Percentiles rank a stretch among this genome's conserved stretches.
Evolutionary conservation across 805 yeast genomes (phyloP).

Genomic region (Millerozyma acaciae): DNA sequence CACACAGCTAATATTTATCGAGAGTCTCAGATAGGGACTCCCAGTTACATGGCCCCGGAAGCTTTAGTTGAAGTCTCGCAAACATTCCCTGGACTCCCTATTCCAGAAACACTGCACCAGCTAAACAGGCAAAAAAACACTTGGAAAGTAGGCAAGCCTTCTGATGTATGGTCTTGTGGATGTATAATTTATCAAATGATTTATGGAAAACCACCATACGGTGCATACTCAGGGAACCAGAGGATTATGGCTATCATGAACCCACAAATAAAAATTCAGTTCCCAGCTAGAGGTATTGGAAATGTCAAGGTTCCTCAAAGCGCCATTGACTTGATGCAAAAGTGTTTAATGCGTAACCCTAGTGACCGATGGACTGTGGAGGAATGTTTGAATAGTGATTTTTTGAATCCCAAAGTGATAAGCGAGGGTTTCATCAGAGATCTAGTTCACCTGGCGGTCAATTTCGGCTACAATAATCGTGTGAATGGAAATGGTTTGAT

Average conservation of each 20-base stretch:
- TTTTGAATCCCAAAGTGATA: constrained; percentile 71
- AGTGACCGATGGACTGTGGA: constrained; percentile 59
- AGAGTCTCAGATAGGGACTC: constrained; percentile 91
- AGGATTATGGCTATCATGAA: constrained; percentile 81
- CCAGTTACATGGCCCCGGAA: constrained; percentile 98
- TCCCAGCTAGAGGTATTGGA: constrained; percentile 60
- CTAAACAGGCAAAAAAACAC: constrained; percentile 22
- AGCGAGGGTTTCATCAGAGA: constrained; percentile 64
- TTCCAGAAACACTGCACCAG: constrained; percentile 4
- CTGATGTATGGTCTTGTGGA: constrained; percentile 98
- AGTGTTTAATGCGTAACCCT: constrained; percentile 73
- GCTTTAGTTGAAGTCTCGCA: constrained; percentile 64
- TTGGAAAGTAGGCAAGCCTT: constrained; percentile 87
- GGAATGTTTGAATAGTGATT: constrained; percentile 58
- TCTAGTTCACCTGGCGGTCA: constrained; percentile 71
- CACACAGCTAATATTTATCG: constrained; percentile 87
- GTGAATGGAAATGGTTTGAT: constrained; percentile 39
- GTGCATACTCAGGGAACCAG: constrained; percentile 68
- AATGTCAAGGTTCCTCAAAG: constrained; percentile 62
- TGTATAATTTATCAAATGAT: constrained; percentile 94
- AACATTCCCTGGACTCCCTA: constrained; percentile 20
- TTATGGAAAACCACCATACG: constrained; percentile 91
- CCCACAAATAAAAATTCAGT: constrained; percentile 68
- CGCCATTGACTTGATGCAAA: constrained; percentile 65
- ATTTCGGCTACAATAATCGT: constrained; percentile 53